Base-by-base conservation (phyloP, 2,329 filamentous ascomycete genomes). In the Metarhizium album region DNA sequence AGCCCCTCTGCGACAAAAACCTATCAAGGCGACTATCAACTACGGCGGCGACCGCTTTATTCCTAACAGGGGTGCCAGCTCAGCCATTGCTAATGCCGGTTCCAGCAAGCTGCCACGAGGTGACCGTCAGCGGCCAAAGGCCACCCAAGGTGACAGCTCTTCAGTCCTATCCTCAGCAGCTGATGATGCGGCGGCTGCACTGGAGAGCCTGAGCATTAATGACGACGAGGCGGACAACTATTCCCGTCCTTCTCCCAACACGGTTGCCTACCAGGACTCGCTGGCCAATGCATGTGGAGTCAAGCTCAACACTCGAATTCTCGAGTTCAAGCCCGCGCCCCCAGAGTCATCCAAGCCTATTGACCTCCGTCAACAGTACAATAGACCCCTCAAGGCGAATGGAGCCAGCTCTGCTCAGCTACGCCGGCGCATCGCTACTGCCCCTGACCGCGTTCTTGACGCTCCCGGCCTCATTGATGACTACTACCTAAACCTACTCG, bases 311-410 rank as follows among this genome's bases (percentile, higher is more conserved):
- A 94, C 90, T 50, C 87, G 93, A 55, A 98, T 98, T 61, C 85
- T 98, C 48, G 87, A 93, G 53, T 98, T 96, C 79, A 98, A 98
- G 83, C 93, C 93, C 50, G 90, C 91, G 2, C 82, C 93, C n/a
- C 93, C 93, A 3, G 93, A 97, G 74, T 97, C 93, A 6, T 95
- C 90, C 33, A 96, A 95, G 78, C 93, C 93, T 35, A 95, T 98
- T 64, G 93, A 98, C 67, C 84, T 98, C 55, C 86, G 93, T 53
- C 88, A 93, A 55, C 93, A 98, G 68, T 98, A 98, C 80, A 98
- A 97, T 77, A 84, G 93, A 54, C 93, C 93, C 35, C 78, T 98
- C 55, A 96, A 89, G 77, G 75, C 87, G 20, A 77, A 84, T 55
- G 83, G 75, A 55, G 75, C 85, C 23, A 77, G 79, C 62, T 84